Evolutionary conservation across 176 grass and related monocot genomes (phyloP).

Genomic region (Alopecurus myosuroides): DNA sequence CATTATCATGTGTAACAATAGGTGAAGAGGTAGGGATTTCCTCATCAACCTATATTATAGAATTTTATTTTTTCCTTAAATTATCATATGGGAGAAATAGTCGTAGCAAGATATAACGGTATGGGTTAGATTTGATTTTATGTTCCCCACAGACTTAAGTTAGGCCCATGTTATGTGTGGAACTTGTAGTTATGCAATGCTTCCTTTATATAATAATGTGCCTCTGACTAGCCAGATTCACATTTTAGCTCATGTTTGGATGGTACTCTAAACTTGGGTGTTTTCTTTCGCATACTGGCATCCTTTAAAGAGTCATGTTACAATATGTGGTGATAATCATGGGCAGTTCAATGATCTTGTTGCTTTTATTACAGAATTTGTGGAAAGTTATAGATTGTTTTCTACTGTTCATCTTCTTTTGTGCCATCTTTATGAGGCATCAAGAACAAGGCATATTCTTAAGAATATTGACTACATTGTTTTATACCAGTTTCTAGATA

Average conservation of each 20-base stretch:
- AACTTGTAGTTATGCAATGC: background rate
- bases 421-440: background rate
- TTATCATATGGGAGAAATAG: no score
- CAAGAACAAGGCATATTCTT: background rate
- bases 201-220: background rate
- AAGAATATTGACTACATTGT: no score
- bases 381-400: slow-evolving; percentile 54
- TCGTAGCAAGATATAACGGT: no score
- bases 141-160: background rate
- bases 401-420: slow-evolving; percentile 1
- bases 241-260: slow-evolving; percentile 1
- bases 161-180: background rate
- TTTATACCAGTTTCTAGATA: no score
- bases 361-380: slow-evolving; percentile 95
- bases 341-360: slow-evolving; percentile 97
- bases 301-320: slow-evolving; percentile 96
- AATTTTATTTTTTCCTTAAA: no score
- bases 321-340: slow-evolving; percentile 97
- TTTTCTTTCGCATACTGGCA: slow-evolving; percentile 33
- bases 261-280: background rate
- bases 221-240: background rate
- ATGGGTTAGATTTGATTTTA: background rate
- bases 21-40: no score
- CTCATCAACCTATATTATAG: no score
- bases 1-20: no score